These are phyloP conservation scores for Serendipita sp. DNA, from an alignment of 768 basidiomycete genomes.

Conservation along the genomic window DNA sequence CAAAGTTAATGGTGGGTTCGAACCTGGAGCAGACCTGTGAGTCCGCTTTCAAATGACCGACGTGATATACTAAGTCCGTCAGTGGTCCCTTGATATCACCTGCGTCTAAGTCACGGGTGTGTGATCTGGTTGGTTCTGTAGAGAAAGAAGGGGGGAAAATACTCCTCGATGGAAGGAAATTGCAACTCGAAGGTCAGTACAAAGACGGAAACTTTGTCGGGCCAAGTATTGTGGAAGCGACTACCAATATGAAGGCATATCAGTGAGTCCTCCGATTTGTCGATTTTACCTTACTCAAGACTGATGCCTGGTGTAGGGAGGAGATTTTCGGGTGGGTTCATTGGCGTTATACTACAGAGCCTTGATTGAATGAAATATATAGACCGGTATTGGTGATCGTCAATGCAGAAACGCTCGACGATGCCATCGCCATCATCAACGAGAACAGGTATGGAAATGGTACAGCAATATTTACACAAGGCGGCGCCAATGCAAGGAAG, in stretches of 20 bases:
- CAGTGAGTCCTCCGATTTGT: constrained; percentile 31
- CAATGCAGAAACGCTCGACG: constrained; percentile 68
- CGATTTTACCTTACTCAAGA: neutral
- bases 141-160: constrained; percentile 65
- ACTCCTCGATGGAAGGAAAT: constrained; percentile 65
- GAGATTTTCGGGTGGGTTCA: constrained; percentile 64
- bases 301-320: constrained; percentile 32
- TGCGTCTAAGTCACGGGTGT: constrained; percentile 61
- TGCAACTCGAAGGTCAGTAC: constrained; percentile 42
- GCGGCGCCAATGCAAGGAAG: constrained; percentile 83
- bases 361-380: too few species aligned
- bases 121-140: constrained; percentile 42
- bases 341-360: too few species aligned
- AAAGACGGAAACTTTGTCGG: constrained; percentile 88
- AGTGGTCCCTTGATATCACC: constrained; percentile 44
- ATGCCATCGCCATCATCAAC: constrained; percentile 82
- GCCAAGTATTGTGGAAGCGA: constrained; percentile 74
- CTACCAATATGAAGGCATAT: constrained; percentile 75
- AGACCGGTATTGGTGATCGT: constrained; percentile 62
- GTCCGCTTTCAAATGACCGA: constrained; percentile 10
- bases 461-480: constrained; percentile 89
- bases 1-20: constrained; percentile 82
- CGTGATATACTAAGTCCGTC: constrained; percentile 1
- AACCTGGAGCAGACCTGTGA: constrained; percentile 71
- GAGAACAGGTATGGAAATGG: constrained; percentile 85